Base-by-base conservation (phyloP, 2,329 filamentous ascomycete species). In the Tolypocladium ophioglossoides region DNA sequence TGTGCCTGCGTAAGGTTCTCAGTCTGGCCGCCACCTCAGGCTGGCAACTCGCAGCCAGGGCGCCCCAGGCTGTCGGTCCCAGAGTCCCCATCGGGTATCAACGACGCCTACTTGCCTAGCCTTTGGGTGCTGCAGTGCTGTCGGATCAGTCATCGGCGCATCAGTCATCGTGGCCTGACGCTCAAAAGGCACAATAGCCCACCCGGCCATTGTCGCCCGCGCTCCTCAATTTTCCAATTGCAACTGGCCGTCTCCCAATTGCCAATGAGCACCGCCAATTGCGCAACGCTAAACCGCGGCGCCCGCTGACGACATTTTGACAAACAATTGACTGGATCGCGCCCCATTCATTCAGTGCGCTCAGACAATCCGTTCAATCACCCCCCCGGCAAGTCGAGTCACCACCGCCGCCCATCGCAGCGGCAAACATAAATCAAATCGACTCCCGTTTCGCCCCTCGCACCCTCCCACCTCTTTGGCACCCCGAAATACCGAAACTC, bases 1-100 rank as follows among this genome's bases (percentile, higher is more conserved):
- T 47, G 54, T 59, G 58, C 56, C 54, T 59, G 57, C 55, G 54
- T 50, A 47, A 51, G 44, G 44, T 47, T 30, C 44, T 18, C 44
- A 47, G 47, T 39, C 51, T 55, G 57, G 40, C 57, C 57, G 57
- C 58, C 56, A 58, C 56, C 47, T 20, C 37, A 20, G 11, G 40
- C 40, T 27, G 27, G 24, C 49, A 40, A 44, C 22, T 44, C 22
- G 40, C 40, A 24, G 40, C 40, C 40, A 22, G 40, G 40, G 41
- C 41, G 5, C 41, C 44, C 18, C 44, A 32, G 27, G 18, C 27
- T 47, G 27, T 12, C 44, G 44, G 27, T 47, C 27, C 44, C 27
- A n/a, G n/a, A n/a, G 38, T 52, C 53, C 51, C 56, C 58, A 55
- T 58, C 57, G 56, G 56, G 57, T 58, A 59, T 55, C 56, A 58